phyloP scores from a whole-genome alignment of 1,284 basidiomycete genomes.

The Leucoagaricus sp. region DNA sequence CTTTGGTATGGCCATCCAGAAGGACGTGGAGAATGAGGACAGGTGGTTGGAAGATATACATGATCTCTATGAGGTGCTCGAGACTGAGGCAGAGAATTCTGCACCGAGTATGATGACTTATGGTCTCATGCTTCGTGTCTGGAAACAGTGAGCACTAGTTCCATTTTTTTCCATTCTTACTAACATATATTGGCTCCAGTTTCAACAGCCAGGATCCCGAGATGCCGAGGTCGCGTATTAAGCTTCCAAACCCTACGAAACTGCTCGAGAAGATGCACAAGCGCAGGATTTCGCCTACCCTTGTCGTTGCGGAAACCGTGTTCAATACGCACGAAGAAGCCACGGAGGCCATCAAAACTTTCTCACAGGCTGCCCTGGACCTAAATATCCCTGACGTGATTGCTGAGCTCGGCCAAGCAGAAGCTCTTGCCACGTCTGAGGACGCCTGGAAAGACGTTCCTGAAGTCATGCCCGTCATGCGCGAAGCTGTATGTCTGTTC shows the following conservation, averaged over 20 bases:
- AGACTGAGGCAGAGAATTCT: slow-evolving; percentile 48
- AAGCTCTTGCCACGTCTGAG: slow-evolving; percentile 2
- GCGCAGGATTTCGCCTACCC: slow-evolving; percentile 50
- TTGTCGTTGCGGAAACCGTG: slow-evolving; percentile 59
- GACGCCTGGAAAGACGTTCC: slow-evolving; percentile 11
- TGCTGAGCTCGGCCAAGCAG: slow-evolving; percentile 20
- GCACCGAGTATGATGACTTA: slow-evolving; percentile 61
- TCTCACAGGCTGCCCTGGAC: slow-evolving; percentile 61
- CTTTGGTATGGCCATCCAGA: slow-evolving; percentile 49
- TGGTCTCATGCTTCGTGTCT: slow-evolving; percentile 63
- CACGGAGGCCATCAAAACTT: slow-evolving; percentile 50
- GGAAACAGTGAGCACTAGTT: slow-evolving; percentile 60
- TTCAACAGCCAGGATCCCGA: slow-evolving; percentile 1
- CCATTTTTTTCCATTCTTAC: slow-evolving; percentile 22
- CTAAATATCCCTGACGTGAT: slow-evolving; percentile 58
- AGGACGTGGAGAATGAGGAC: slow-evolving; percentile 41
- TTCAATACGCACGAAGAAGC: slow-evolving; percentile 57
- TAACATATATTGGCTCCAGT: slow-evolving; percentile 7
- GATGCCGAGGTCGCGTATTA: slow-evolving; percentile 15
- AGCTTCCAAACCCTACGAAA: slow-evolving; percentile 30
- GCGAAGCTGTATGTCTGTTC: slow-evolving; percentile 27
- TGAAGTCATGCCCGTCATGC: slow-evolving; percentile 43
- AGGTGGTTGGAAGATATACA: slow-evolving; percentile 63
- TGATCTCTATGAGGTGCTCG: slow-evolving; percentile 58
- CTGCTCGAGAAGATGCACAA: slow-evolving; percentile 52